phyloP scores from a whole-genome alignment of 257 asterid genomes.

The Solanum chmielewskii region DNA sequence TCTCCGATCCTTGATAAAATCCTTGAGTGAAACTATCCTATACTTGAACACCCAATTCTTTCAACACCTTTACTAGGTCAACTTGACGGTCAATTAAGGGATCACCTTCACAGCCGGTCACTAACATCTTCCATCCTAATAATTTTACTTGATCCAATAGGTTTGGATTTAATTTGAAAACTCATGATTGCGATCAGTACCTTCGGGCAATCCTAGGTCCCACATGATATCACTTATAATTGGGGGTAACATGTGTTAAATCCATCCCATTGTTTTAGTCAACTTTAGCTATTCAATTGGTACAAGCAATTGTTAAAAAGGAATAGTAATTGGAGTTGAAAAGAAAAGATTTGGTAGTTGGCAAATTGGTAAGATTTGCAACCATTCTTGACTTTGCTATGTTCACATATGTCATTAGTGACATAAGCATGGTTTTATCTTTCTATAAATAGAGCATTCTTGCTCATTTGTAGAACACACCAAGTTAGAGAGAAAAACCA shows the following conservation, averaged over 20 bases:
- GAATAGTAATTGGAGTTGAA: too few species aligned
- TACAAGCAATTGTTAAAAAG: too few species aligned
- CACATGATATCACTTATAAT: background rate
- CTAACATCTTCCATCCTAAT: background rate
- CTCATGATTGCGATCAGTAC: background rate
- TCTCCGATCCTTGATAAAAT: constrained; percentile 1
- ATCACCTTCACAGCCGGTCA: background rate
- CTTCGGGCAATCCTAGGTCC: background rate
- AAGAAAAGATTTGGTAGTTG: too few species aligned
- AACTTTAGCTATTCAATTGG: too few species aligned
- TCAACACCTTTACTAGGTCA: background rate
- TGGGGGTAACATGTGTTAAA: background rate
- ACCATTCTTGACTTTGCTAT: too few species aligned
- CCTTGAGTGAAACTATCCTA: constrained; percentile 1
- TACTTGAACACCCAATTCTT: background rate
- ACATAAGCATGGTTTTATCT: too few species aligned
- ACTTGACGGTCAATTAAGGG: background rate
- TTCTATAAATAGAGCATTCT: too few species aligned
- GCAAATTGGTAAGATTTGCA: too few species aligned
- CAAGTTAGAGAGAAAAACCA: too few species aligned
- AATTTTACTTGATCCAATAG: background rate
- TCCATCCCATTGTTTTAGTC: too few species aligned
- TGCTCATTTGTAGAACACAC: too few species aligned
- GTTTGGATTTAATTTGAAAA: background rate
- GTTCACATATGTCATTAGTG: too few species aligned